Conservation (phyloP, 441 rosid species). For the Jatropha multifida region DNA sequence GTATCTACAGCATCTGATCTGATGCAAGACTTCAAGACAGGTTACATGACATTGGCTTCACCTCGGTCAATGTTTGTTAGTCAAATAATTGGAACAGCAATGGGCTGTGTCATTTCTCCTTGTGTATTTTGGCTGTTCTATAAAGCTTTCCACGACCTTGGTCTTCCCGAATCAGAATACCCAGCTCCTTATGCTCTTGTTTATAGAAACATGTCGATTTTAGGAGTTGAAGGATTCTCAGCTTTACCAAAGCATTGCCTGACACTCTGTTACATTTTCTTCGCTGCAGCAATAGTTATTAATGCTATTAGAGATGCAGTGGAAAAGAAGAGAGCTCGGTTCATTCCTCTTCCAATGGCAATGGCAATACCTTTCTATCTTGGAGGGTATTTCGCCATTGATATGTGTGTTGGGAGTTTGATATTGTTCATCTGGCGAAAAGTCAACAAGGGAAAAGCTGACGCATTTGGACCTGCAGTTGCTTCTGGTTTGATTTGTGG, state of each 20-base stretch:
- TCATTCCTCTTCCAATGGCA: conserved; percentile 49
- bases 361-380: conserved; percentile 92
- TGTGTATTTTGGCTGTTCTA: conserved; percentile 90
- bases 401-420: conserved; percentile 84
- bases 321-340: conserved; percentile 43
- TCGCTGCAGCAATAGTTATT: conserved; percentile 55
- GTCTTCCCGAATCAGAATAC: conserved; percentile 45
- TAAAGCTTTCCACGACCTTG: conserved; percentile 70
- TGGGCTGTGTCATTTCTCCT: conserved; percentile 85
- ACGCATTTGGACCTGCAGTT: conserved; percentile 72
- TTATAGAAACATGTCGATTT: conserved; percentile 59
- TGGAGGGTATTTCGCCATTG: conserved; percentile 77
- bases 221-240: conserved; percentile 77
- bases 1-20: conserved; percentile 78
- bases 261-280: conserved; percentile 63
- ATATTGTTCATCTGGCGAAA: conserved; percentile 72
- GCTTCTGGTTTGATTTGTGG: conserved; percentile 94
- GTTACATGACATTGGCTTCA: conserved; percentile 63
- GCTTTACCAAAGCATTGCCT: conserved; percentile 77
- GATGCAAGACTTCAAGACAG: conserved; percentile 70
- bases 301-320: conserved; percentile 54
- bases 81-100: conserved; percentile 85
- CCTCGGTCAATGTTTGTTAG: conserved; percentile 63
- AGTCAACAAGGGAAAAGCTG: conserved; percentile 60
- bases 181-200: conserved; percentile 68